A percentile compares a stretch with the other conserved stretches of the same genome.
Conservation (phyloP, 2,329 filamentous ascomycete species). For the Colletotrichum tanaceti region DNA sequence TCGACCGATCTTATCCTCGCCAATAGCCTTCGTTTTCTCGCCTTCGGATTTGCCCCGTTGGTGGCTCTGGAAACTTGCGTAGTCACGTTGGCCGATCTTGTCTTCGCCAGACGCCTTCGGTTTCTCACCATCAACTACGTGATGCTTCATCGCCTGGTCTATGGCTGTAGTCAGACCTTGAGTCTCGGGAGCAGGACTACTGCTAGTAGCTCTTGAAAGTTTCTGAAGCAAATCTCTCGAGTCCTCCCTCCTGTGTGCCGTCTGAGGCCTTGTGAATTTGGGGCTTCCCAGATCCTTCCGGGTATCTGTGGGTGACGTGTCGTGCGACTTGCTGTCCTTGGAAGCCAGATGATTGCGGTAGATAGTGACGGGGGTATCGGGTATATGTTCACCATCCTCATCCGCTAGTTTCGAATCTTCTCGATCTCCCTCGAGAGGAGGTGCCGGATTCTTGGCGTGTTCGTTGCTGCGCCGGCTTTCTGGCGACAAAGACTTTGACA, state of each 20-base stretch:
- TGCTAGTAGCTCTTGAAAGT: constrained; percentile 60
- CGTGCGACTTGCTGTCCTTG: constrained; percentile 32
- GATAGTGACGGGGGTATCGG: constrained; percentile 56
- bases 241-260: constrained; percentile 50
- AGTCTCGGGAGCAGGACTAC: constrained; percentile 54
- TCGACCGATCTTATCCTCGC: background rate
- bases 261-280: constrained; percentile 4
- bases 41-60: background rate
- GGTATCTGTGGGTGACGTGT: constrained; percentile 40
- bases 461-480: constrained; percentile 50
- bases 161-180: constrained; percentile 1
- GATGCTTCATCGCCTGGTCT: background rate
- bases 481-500: constrained; percentile 57
- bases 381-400: constrained; percentile 49
- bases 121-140: background rate
- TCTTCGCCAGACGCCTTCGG: background rate
- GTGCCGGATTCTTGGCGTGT: constrained; percentile 38
- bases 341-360: constrained; percentile 45
- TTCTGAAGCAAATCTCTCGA: constrained; percentile 62
- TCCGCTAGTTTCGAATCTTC: constrained; percentile 7
- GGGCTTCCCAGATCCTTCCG: constrained; percentile 32
- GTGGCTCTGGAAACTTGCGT: background rate
- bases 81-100: background rate
- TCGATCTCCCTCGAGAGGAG: constrained; percentile 5
- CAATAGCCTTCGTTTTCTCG: background rate